phyloP scores from a whole-genome alignment of 2,329 filamentous ascomycete genomes.

The Colletotrichum godetiae region DNA sequence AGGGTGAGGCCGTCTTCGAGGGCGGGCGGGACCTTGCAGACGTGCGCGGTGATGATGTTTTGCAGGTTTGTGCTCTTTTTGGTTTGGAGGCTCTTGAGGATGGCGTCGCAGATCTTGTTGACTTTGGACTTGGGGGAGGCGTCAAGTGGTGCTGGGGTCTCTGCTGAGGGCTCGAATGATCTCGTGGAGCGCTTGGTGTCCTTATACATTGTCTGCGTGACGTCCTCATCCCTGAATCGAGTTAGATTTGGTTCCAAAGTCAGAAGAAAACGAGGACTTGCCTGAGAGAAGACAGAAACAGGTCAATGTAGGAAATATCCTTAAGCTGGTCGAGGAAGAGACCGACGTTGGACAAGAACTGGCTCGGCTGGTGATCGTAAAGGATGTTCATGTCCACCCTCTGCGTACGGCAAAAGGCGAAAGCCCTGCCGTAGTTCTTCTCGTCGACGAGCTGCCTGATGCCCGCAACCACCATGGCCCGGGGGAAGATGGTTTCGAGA shows the following conservation, averaged over 20 bases:
- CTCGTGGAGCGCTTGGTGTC: slow-evolving; percentile 71
- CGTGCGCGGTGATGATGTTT: slow-evolving; percentile 93
- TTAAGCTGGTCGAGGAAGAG: slow-evolving; percentile 87
- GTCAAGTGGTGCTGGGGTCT: slow-evolving; percentile 33
- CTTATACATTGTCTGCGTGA: slow-evolving; percentile 92
- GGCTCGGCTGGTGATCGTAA: slow-evolving; percentile 89
- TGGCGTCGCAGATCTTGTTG: slow-evolving; percentile 88
- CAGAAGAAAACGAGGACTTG: slow-evolving; percentile 50
- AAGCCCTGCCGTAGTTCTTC: slow-evolving; percentile 86
- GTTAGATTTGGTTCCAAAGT: slow-evolving; percentile 40
- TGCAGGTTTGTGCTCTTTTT: slow-evolving; percentile 77
- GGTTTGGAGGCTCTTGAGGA: slow-evolving; percentile 74
- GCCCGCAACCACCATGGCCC: slow-evolving; percentile 91
- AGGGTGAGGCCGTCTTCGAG: slow-evolving; percentile 85
- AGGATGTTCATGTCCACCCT: slow-evolving; percentile 98
- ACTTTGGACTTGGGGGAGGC: slow-evolving; percentile 68
- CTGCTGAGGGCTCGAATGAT: slow-evolving; percentile 17
- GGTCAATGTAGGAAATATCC: slow-evolving; percentile 84
- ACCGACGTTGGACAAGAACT: slow-evolving; percentile 82
- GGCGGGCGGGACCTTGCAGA: slow-evolving; percentile 92
- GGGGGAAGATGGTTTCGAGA: slow-evolving; percentile 91
- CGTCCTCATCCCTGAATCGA: slow-evolving; percentile 80
- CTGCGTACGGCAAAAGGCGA: slow-evolving; percentile 88
- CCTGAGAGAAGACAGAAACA: slow-evolving; percentile 89
- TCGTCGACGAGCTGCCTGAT: slow-evolving; percentile 84